Evolutionary conservation across 139 green algal genomes (phyloP), one percentile per base, ranked within the genome.

Genomic region (Tetradesmus lagerheimii): DNA sequence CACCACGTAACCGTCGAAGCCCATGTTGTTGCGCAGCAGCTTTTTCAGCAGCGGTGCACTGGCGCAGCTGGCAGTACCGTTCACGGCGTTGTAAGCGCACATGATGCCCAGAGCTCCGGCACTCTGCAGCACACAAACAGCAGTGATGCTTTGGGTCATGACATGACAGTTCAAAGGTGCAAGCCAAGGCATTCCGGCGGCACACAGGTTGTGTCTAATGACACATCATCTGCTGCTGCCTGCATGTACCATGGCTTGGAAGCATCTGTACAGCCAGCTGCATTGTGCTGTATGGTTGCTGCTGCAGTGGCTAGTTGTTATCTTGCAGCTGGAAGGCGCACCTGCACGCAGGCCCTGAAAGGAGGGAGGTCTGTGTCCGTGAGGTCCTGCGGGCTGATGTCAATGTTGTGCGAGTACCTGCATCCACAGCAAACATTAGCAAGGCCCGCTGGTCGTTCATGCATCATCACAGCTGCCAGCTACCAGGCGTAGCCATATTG

Each of bases 61-160:
- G 14, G 77, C 50, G n/a, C 87, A 91, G 37, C 29, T 57, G 3
- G 87, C 74, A 0, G 38, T 67, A n/a, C 87, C 87, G n/a, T 91
- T 86, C 15, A 91, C 87, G 8, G 87, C 78, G 29, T 91, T 91
- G 87, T 91, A 91, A 25, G 38, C 47, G 78, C 87, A 91, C 87
- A 91, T 91, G 38, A 91, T 50, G 78, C 87, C 87, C 11, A 71
- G 78, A 0, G 78, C 79, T 11, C 78, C 50, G 0, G 86, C 86
- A n/a, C 57, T 27, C 83, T 88, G 83, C 4, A 29, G 74, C 4
- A 80, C 31, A 80, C 5, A 29, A 8, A 27, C 29, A 80, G 18
- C 12, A 25, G 15, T 77, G 66, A 27, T 34, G 66, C 16, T 37
- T 16, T 1, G 20, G 20, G 39, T 4, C 67, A 41, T 23, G 14